phyloP scores from a whole-genome alignment of 2,329 filamentous ascomycete genomes.

The Hortaea werneckii region DNA sequence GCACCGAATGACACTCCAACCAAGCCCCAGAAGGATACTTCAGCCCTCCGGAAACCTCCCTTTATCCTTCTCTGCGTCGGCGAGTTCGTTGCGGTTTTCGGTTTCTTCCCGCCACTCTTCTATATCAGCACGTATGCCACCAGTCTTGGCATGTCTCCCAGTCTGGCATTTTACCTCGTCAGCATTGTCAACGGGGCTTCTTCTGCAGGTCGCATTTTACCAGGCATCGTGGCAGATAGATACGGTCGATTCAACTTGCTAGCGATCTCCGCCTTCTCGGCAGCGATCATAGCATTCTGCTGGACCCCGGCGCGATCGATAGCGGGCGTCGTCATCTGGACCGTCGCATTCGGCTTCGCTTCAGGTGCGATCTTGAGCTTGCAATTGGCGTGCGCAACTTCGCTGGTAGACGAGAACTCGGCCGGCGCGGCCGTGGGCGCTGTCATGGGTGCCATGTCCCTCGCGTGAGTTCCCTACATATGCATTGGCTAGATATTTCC shows the following conservation, averaged over 20 bases:
- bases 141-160: conserved; percentile 10
- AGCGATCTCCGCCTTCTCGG: conserved; percentile 26
- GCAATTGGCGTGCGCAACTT: conserved; percentile 37
- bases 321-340: conserved; percentile 17
- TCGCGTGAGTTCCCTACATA: conserved; percentile 28
- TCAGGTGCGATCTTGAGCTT: conserved; percentile 39
- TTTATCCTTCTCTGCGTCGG: conserved; percentile 16
- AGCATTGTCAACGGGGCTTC: conserved; percentile 32
- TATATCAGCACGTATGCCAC: conserved; percentile 30
- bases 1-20: background rate
- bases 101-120: conserved; percentile 29
- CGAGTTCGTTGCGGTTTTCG: conserved; percentile 9
- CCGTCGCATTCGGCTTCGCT: conserved; percentile 35
- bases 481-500: too few species aligned
- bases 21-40: conserved; percentile 10
- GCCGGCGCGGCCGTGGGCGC: conserved; percentile 36
- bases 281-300: conserved; percentile 27
- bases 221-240: conserved; percentile 31
- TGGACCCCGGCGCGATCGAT: conserved; percentile 16
- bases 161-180: conserved; percentile 24
- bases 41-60: conserved; percentile 11
- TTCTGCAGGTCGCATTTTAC: conserved; percentile 30
- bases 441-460: conserved; percentile 31
- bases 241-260: conserved; percentile 34
- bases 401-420: conserved; percentile 29